Conservation (phyloP, 1,284 basidiomycete genomes). For the Tranzscheliella williamsii region DNA sequence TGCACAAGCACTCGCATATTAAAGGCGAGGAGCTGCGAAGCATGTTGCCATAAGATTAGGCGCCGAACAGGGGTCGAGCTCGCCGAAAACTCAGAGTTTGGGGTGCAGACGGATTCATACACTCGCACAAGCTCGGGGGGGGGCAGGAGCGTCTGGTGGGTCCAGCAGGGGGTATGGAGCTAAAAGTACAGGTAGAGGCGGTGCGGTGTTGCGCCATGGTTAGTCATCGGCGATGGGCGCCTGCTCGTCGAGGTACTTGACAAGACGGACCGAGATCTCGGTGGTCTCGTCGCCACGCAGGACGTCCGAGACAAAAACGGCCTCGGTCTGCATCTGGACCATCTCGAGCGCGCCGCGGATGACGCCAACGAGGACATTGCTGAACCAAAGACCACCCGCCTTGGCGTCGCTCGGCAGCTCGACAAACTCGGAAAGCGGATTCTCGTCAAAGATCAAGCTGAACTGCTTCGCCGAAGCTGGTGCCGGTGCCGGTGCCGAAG, state of each 20-base stretch:
- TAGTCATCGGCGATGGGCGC: constrained; percentile 62
- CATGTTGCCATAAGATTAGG: too few species aligned
- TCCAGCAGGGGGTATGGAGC: too few species aligned
- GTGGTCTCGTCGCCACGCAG: constrained; percentile 91
- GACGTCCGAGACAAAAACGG: constrained; percentile 84
- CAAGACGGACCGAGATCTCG: constrained; percentile 84
- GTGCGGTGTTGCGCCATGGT: too few species aligned
- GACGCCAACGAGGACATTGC: constrained; percentile 92
- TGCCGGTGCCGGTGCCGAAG: constrained; percentile 5
- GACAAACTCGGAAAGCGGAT: constrained; percentile 94
- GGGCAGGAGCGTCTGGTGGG: too few species aligned
- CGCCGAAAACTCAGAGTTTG: too few species aligned
- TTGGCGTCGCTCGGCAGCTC: constrained; percentile 87
- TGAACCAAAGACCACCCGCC: constrained; percentile 81
- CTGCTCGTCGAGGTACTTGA: constrained; percentile 94
- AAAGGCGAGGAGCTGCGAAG: too few species aligned
- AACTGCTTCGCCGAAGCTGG: constrained; percentile 65
- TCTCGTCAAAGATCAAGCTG: constrained; percentile 86
- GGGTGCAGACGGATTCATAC: too few species aligned
- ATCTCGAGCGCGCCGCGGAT: constrained; percentile 92
- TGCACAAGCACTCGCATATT: too few species aligned
- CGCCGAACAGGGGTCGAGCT: too few species aligned
- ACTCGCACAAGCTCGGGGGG: too few species aligned
- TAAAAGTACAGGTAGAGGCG: too few species aligned
- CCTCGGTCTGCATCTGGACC: constrained; percentile 97